Evolutionary conservation across 371 early-diverging fungal species (phyloP).

Genomic region (Mortierella sp.): DNA sequence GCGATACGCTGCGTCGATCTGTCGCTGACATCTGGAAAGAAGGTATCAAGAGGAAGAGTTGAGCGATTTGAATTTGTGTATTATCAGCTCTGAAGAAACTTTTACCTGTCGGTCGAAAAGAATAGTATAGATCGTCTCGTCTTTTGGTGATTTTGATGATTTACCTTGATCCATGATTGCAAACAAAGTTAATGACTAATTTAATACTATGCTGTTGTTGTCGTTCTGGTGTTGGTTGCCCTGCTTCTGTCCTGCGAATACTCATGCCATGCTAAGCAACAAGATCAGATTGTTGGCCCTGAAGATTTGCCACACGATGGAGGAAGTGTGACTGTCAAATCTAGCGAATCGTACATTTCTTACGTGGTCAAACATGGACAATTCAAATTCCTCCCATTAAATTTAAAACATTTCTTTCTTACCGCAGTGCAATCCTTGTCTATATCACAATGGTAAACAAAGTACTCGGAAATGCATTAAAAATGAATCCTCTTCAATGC

Average conservation of each 20-base stretch:
- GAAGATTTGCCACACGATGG: not conserved
- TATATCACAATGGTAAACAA: not conserved
- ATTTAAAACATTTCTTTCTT: not conserved
- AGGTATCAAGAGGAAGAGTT: not conserved
- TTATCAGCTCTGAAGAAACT: no score
- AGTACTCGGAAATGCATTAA: no score
- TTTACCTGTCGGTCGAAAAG: no score
- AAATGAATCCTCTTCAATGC: not conserved
- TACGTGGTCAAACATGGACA: not conserved
- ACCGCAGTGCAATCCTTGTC: not conserved
- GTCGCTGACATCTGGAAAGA: conserved; percentile 13
- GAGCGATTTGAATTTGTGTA: not conserved
- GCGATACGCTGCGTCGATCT: conserved; percentile 21
- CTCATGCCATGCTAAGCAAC: not conserved
- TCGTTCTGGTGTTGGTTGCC: not conserved
- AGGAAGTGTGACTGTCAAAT: not conserved
- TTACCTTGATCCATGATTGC: conserved; percentile 17
- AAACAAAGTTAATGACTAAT: not conserved
- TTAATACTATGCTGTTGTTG: not conserved
- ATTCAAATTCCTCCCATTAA: not conserved
- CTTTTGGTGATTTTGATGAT: not conserved
- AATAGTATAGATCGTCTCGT: no score
- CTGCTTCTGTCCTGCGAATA: not conserved
- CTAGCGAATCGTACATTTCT: not conserved
- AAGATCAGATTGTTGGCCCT: not conserved